Evolutionary conservation across 2,329 filamentous ascomycete species (phyloP).

Genomic region (Alternaria gaisen): DNA sequence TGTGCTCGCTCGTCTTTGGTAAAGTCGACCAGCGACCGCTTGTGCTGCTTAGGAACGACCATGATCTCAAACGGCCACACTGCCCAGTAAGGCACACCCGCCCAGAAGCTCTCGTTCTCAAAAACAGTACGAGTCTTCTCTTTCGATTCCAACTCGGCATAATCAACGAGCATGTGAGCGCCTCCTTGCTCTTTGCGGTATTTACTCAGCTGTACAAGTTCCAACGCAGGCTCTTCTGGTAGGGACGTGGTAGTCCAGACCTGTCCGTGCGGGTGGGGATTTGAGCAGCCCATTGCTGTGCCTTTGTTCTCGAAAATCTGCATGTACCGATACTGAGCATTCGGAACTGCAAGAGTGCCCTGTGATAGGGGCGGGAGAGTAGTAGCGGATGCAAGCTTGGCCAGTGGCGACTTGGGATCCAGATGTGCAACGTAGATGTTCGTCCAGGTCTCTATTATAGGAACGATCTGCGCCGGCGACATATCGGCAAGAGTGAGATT

Average conservation of each 20-base stretch:
- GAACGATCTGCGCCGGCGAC: slow-evolving; percentile 75
- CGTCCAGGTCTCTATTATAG: slow-evolving; percentile 90
- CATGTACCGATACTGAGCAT: slow-evolving; percentile 90
- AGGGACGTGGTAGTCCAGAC: slow-evolving; percentile 93
- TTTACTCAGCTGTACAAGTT: slow-evolving; percentile 79
- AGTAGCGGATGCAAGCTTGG: slow-evolving; percentile 55
- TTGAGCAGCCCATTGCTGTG: slow-evolving; percentile 96
- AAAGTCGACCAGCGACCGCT: slow-evolving; percentile 85
- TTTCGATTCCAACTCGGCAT: slow-evolving; percentile 80
- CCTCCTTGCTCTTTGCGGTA: slow-evolving; percentile 79
- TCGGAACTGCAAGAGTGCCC: slow-evolving; percentile 62
- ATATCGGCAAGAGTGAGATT: slow-evolving; percentile 94
- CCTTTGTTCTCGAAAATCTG: slow-evolving; percentile 99
- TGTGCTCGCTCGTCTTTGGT: slow-evolving; percentile 72
- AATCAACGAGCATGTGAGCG: slow-evolving; percentile 83
- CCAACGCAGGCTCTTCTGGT: slow-evolving; percentile 86
- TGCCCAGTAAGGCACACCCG: slow-evolving; percentile 97
- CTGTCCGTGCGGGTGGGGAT: slow-evolving; percentile 96
- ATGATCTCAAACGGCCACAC: slow-evolving; percentile 97
- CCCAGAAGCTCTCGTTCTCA: slow-evolving; percentile 84
- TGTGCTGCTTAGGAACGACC: slow-evolving; percentile 83
- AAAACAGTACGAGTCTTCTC: slow-evolving; percentile 89
- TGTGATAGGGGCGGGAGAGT: slow-evolving; percentile 59
- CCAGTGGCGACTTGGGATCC: slow-evolving; percentile 73
- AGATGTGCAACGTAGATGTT: slow-evolving; percentile 86